Percentiles rank a stretch among this genome's conserved stretches.
Evolutionary conservation across 345 rosid species (phyloP).

Genomic region (Toxicodendron radicans): DNA sequence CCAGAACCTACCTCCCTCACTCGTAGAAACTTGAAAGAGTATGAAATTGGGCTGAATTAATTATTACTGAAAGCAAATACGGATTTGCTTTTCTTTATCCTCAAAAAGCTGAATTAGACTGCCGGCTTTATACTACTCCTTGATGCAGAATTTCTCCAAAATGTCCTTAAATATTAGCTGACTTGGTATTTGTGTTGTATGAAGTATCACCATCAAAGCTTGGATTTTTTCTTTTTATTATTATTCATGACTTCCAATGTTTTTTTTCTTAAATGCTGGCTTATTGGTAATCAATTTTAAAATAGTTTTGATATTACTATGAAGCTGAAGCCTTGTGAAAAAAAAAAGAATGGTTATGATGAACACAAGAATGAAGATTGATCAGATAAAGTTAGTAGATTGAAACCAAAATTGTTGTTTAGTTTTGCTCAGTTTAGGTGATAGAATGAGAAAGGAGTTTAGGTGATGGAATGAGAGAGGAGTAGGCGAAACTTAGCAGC

Average conservation of each 20-base stretch:
- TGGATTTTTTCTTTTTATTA: neutral
- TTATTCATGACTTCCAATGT: neutral
- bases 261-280: neutral
- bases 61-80: neutral
- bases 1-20: neutral
- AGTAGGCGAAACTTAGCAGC: slow-evolving; percentile 3
- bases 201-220: neutral
- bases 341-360: no score
- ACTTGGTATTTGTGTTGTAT: neutral
- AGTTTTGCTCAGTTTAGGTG: neutral
- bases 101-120: neutral
- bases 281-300: no score
- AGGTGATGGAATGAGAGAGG: neutral
- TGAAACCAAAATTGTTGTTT: neutral
- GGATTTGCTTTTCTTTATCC: neutral
- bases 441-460: neutral
- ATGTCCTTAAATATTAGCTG: neutral
- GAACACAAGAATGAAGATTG: neutral
- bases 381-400: neutral
- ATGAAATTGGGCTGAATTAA: neutral
- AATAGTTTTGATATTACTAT: no score
- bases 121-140: neutral
- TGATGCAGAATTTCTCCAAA: neutral
- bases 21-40: neutral
- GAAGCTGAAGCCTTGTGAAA: no score